Evolutionary conservation across 495 filamentous ascomycete genomes (phyloP), one percentile per base, ranked within the genome.

Genomic region (Letharia columbiana): DNA sequence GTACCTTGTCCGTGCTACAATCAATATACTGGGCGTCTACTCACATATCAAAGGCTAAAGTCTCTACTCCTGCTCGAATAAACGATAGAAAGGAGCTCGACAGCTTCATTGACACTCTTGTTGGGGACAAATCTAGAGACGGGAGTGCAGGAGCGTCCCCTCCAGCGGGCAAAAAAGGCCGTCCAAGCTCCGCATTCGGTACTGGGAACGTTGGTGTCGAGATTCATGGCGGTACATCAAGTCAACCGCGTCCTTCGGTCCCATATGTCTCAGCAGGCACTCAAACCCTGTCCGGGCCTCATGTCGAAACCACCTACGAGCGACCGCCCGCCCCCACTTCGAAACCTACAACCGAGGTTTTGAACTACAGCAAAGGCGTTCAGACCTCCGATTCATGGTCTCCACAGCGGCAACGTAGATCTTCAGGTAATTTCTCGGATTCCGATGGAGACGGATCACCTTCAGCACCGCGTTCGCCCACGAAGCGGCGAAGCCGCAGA

Each of bases 361-460:
- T 92, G 71, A 92, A 90, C 41, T 97, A 98, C 82, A 97, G 89
- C 80, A 99, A 96, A 78, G 91, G 84, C 18, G 91, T 98, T 37
- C 95, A 98, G 73, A 96, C 94, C 23, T 83, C 81, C 50, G 81
- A 80, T 50, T 75, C 69, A 68, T 80, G 76, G 76, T 66, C 71
- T 39, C 73, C 75, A 13, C 74, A 71, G 50, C 68, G 65, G 60
- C 65, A 64, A 60, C 64, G 69, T 18, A 66, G 77, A n/a, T 72
- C 74, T 2, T 71, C 82, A 7, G 84, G 86, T 66, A 82, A 81
- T 61, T 86, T 86, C 77, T 77, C 81, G 20, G 82, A 84, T n/a
- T 86, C 86, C 13, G 89, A 91, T 23, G 78, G 81, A n/a, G 72
- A 64, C 65, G 65, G 57, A 42, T 73, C 74, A 28, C 71, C 76